Evolutionary conservation across 2,329 filamentous ascomycete species (phyloP), one percentile per base, ranked within the genome.

Genomic region (Monosporascus sp.): DNA sequence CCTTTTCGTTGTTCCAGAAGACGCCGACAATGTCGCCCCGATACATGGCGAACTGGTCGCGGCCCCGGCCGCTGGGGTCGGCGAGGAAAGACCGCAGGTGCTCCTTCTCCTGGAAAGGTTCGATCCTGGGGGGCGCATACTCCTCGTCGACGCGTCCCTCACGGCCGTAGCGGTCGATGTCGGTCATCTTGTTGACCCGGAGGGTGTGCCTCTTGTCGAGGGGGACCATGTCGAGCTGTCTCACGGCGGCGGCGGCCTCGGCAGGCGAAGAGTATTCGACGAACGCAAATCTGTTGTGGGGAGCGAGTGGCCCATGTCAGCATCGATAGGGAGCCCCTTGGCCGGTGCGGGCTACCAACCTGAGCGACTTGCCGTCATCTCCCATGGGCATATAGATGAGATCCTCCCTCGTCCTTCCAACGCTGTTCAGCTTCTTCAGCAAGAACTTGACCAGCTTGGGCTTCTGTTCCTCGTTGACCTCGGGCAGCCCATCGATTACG

Each of bases 1-100:
- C 92, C 73, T 88, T 93, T 75, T 96, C 94, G 79, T 95, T 96
- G 78, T 97, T 97, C 93, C 93, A 99, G 80, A 89, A 96, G 6
- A 99, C 88, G 55, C 91, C 92, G 38, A 99, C 94, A 58, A 87
- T 88, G 50, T 99, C 94, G 62, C 87, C 89, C 50, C 90, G 87
- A 79, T 89, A 97, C 83, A 97, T 91, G 70, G 89, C 89, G 65
- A 97, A 94, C 77, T 99, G 93, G 70, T 99, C 94, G 57, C 94
- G 86, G 60, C 90, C 90, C 61, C 90, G 90, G 51, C 80, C 83
- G 52, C 78, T 77, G 54, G 87, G 79, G 67, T 99, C 94, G 60
- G 87, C 88, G 64, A 99, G 78, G 86, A 91, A 99, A 70, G 89
- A 97, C 68, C 92, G 84, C 65, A 97, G 77, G 71, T 99, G 94